Conservation (phyloP, 176 grass and related monocot genomes). For the Puccinellia tenuiflora region DNA sequence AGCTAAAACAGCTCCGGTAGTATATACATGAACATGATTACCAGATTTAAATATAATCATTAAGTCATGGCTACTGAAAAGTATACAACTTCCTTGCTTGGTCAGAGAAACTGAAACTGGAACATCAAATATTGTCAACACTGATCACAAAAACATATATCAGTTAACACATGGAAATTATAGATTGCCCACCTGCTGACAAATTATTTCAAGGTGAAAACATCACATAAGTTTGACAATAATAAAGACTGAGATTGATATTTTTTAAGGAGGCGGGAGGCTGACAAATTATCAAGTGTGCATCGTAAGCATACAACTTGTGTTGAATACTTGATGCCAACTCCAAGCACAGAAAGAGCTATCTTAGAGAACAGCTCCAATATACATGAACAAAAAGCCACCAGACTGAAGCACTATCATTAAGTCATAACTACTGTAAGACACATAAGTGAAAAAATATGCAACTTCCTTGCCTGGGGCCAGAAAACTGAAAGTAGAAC, state of each 20-base stretch:
- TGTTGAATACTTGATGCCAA: neutral
- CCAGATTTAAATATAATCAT: neutral
- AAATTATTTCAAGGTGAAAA: neutral
- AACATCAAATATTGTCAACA: neutral
- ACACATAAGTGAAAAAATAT: neutral
- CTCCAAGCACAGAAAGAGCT: conserved; percentile 10
- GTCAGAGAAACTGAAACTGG: neutral
- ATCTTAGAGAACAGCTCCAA: neutral
- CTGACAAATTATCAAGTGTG: neutral
- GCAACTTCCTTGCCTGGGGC: neutral
- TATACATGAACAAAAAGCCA: neutral
- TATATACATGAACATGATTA: neutral
- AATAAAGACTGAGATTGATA: neutral
- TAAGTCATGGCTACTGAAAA: neutral
- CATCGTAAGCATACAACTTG: neutral
- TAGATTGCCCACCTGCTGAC: neutral
- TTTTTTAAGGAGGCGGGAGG: neutral
- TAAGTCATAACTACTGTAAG: neutral
- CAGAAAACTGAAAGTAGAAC: conserved; percentile 5
- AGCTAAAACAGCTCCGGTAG: neutral
- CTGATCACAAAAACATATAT: neutral
- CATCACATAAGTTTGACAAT: neutral
- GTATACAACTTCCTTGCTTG: neutral
- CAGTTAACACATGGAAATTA: neutral
- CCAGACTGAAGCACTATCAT: neutral